Percentiles rank a stretch among this genome's conserved stretches.
These are phyloP conservation scores for Coemansia sp. DNA, from an alignment of 371 early-diverging fungal species.

Conservation along the genomic window DNA sequence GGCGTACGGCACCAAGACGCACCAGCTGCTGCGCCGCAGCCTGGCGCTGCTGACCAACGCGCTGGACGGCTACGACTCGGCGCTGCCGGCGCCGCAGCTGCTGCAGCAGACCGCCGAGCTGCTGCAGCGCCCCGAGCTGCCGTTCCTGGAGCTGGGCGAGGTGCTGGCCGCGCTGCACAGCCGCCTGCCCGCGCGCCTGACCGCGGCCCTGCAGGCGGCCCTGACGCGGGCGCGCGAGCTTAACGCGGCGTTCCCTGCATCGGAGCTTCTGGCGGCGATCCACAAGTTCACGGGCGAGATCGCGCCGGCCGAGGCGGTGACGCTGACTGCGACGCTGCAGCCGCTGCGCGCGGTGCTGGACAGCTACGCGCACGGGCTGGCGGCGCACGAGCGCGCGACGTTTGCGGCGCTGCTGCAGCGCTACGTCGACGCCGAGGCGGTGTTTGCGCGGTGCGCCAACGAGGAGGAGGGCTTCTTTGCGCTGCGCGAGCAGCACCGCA, in stretches of 20 bases:
- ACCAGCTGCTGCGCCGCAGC: slow-evolving; percentile 75
- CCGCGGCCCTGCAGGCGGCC: slow-evolving; percentile 53
- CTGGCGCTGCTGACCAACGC: slow-evolving; percentile 68
- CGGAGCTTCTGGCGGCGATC: slow-evolving; percentile 64
- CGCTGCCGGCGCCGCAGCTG: slow-evolving; percentile 63
- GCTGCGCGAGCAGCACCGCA: slow-evolving; percentile 83
- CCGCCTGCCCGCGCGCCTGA: slow-evolving; percentile 82
- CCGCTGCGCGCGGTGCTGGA: slow-evolving; percentile 70
- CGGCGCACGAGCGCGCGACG: slow-evolving; percentile 70
- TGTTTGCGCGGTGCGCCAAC: slow-evolving; percentile 72
- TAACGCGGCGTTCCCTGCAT: slow-evolving; percentile 70
- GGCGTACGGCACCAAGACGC: slow-evolving; percentile 73
- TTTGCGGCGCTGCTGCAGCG: slow-evolving; percentile 75
- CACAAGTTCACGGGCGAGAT: slow-evolving; percentile 57
- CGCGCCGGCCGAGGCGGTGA: slow-evolving; percentile 64
- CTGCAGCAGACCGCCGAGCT: slow-evolving; percentile 74
- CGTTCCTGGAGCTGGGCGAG: slow-evolving; percentile 79
- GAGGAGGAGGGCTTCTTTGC: slow-evolving; percentile 85
- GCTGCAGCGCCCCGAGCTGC: slow-evolving; percentile 77
- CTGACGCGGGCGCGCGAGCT: slow-evolving; percentile 29
- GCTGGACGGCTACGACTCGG: slow-evolving; percentile 87
- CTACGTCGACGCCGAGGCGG: slow-evolving; percentile 81
- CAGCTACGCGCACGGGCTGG: slow-evolving; percentile 74
- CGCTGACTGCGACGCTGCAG: slow-evolving; percentile 61
- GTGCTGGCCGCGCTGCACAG: slow-evolving; percentile 82